Conservation (phyloP, 78 protist genomes). For the Planoprotostelium fungivorum region DNA sequence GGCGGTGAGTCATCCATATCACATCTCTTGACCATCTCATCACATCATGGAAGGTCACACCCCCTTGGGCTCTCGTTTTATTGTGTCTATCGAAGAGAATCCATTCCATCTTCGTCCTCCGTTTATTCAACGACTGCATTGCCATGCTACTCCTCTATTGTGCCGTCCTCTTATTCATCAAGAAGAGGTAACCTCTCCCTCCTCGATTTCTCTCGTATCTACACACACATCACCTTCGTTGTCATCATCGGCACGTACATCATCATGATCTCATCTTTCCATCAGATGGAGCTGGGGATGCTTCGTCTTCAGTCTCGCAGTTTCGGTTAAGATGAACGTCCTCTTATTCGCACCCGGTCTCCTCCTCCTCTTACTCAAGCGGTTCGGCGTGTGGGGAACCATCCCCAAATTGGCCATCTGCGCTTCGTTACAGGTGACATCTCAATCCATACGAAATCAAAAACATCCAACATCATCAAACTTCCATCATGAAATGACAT, state of each 20-base stretch:
- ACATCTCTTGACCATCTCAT: too few relatives aligned
- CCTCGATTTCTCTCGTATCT: too few relatives aligned
- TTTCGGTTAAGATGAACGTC: conserved; percentile 89
- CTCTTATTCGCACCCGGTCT: conserved; percentile 79
- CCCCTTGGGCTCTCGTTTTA: conserved; percentile 43
- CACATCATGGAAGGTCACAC: conserved; percentile 12
- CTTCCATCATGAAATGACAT: too few relatives aligned
- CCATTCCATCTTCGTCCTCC: conserved; percentile 86
- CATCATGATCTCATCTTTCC: too few relatives aligned
- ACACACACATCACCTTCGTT: too few relatives aligned
- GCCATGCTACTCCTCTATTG: conserved; percentile 69
- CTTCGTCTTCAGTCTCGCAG: conserved; percentile 56
- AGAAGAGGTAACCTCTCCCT: neutral
- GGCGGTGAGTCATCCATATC: too few relatives aligned
- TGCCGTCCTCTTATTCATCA: conserved; percentile 29
- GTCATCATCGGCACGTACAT: too few relatives aligned
- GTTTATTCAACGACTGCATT: conserved; percentile 87
- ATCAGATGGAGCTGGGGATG: conserved; percentile 66
- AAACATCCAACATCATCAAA: too few relatives aligned
- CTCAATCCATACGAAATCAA: too few relatives aligned
- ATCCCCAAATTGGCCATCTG: conserved; percentile 33
- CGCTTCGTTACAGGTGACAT: conserved; percentile 50
- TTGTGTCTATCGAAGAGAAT: conserved; percentile 60
- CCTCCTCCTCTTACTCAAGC: conserved; percentile 36
- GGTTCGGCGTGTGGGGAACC: conserved; percentile 53